Base-by-base conservation (phyloP, 345 rosid genomes). In the Lepidium aucheri region DNA sequence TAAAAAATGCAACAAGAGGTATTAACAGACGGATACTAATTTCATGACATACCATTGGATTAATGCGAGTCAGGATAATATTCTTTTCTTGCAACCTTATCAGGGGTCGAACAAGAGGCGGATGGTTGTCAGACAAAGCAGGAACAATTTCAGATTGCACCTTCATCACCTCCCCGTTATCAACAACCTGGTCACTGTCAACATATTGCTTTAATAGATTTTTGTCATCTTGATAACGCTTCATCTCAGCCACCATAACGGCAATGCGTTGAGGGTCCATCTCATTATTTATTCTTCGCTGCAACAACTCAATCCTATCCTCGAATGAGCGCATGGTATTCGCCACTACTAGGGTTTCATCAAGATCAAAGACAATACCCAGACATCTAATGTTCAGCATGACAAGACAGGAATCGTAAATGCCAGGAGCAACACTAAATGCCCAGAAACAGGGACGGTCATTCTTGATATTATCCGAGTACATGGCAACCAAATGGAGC, bases 331-430 rank as follows among this genome's bases (percentile, higher is more conserved):
- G 90, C 96, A 87, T 86, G 39, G 99, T 91, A 81, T 87, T 91
- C 10, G 99, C 99, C 71, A 94, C 99, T 38, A 95, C 76, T 11
- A 95, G 89, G 33, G 99, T 95, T 76, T 95, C 99, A 76, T 91
- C 99, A 8, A 95, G 88, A 80, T 95, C 98, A 85, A 95, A 95
- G 50, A 95, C 99, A 66, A 95, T 95, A 64, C 96, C 96, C 54
- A 95, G 84, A 69, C 99, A 95, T 77, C 98, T 87, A 68, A 89
- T 82, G 66, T 95, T 89, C 75, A 95, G 67, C 99, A 95, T 87
- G 74, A 76, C 80, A 58, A 91, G 91, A 81, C 95, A 87, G 16
- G 95, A 83, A 61, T 80, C 64, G 51, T 95, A 95, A 11, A 83
- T 87, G 58, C 97, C 98, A 43, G 82, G 73, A 41, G 82, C 78